Evolutionary conservation across 2,329 filamentous ascomycete species (phyloP).

Genomic region (Ilyonectria mors-panacis): DNA sequence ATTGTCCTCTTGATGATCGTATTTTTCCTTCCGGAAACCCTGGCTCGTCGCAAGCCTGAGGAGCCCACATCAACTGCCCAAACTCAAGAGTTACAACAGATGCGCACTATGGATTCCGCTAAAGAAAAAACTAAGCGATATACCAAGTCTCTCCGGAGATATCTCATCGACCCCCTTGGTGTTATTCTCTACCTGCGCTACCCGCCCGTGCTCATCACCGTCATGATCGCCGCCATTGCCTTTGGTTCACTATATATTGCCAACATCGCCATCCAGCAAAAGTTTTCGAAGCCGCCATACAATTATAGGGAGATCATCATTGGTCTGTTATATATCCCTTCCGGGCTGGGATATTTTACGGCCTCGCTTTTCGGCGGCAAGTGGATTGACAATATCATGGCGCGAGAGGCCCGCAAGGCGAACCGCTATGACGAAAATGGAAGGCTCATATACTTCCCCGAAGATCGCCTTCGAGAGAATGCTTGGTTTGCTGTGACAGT

Average conservation of each 20-base stretch:
- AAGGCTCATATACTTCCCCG: conserved; percentile 77
- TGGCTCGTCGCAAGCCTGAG: conserved; percentile 56
- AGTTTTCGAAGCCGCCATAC: conserved; percentile 78
- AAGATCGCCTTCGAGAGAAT: conserved; percentile 88
- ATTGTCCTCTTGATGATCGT: conserved; percentile 69
- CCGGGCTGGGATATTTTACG: conserved; percentile 79
- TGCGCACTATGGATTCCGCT: conserved; percentile 74
- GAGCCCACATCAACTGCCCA: conserved; percentile 9
- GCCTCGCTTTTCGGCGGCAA: conserved; percentile 78
- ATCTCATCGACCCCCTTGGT: conserved; percentile 79
- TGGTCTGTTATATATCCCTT: conserved; percentile 83
- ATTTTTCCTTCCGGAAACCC: conserved; percentile 76
- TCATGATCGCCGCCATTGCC: conserved; percentile 81
- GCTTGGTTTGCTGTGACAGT: conserved; percentile 81
- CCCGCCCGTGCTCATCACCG: conserved; percentile 79
- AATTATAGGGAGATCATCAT: conserved; percentile 77
- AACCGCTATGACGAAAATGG: conserved; percentile 78
- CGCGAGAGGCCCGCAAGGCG: conserved; percentile 79
- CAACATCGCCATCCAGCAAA: conserved; percentile 82
- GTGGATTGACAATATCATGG: conserved; percentile 89
- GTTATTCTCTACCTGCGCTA: conserved; percentile 81
- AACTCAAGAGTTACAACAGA: conserved; percentile 56
- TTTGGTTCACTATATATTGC: conserved; percentile 83
- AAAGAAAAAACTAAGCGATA: conserved; percentile 69
- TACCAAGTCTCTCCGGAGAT: conserved; percentile 68